Conservation (phyloP, 805 yeast genomes). For the Kluyveromyces dobzhanskii region DNA sequence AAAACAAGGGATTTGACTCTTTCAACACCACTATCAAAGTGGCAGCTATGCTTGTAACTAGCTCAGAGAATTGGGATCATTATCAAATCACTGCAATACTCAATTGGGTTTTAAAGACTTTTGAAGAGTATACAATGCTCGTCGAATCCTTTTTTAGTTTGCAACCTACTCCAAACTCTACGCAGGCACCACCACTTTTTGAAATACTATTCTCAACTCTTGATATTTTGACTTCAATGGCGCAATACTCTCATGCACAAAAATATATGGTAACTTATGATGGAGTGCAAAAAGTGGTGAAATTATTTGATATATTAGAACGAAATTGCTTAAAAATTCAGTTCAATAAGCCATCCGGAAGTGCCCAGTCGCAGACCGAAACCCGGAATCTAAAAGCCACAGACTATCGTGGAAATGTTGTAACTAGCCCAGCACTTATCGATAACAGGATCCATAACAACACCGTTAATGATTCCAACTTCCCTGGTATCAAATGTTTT, state of each 20-base stretch:
- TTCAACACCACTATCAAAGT: conserved; percentile 18
- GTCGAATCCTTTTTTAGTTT: conserved; percentile 16
- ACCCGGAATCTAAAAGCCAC: conserved; percentile 13
- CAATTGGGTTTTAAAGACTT: conserved; percentile 32
- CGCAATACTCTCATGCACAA: conserved; percentile 30
- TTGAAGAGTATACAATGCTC: conserved; percentile 16
- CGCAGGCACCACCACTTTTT: conserved; percentile 19
- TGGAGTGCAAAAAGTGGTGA: conserved; percentile 29
- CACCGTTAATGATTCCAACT: conserved; percentile 29
- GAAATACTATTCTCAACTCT: conserved; percentile 7
- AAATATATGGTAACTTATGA: conserved; percentile 30
- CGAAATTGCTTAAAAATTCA: conserved; percentile 27
- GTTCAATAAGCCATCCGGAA: conserved; percentile 13
- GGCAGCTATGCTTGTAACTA: conserved; percentile 29
- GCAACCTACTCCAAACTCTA: conserved; percentile 10
- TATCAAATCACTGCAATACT: conserved; percentile 32
- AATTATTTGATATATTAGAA: conserved; percentile 27
- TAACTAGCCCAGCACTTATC: conserved; percentile 25
- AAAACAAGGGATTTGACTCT: conserved; percentile 5
- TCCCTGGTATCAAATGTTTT: conserved; percentile 60
- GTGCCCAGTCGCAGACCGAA: conserved; percentile 5
- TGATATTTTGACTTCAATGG: conserved; percentile 29
- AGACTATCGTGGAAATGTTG: conserved; percentile 17
- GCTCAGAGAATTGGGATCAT: conserved; percentile 31
- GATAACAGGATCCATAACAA: conserved; percentile 20